Evolutionary conservation across 2,329 filamentous ascomycete species (phyloP).

Genomic region (Nemania sp.): DNA sequence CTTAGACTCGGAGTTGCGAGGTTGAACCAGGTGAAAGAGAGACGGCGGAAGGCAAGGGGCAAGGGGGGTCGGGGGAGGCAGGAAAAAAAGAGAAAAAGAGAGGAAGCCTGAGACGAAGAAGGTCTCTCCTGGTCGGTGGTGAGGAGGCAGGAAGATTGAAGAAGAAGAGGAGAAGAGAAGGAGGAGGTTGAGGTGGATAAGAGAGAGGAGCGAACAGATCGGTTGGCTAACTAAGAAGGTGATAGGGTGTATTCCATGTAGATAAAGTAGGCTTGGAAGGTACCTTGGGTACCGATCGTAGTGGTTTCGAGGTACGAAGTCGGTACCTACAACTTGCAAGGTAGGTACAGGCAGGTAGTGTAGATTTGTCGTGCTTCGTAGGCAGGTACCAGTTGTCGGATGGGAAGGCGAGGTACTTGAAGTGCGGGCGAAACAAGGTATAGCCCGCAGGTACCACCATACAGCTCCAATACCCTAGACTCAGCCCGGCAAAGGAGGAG

Average conservation of each 20-base stretch:
- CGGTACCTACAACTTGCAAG: too few relatives aligned
- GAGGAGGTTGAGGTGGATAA: conserved; percentile 33
- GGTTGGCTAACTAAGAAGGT: conserved; percentile 36
- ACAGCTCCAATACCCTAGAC: conserved; percentile 3
- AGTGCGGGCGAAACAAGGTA: conserved; percentile 1
- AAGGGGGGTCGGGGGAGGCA: conserved; percentile 28
- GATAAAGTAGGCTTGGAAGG: too few relatives aligned
- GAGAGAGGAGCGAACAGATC: conserved; percentile 39
- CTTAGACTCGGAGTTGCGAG: conserved; percentile 40
- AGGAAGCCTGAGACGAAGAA: conserved; percentile 28
- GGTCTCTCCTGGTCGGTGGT: conserved; percentile 25
- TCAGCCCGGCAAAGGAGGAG: conserved; percentile 21
- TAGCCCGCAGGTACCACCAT: background rate
- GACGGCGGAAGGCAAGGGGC: conserved; percentile 42
- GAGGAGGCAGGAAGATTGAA: conserved; percentile 32
- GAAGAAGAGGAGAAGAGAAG: conserved; percentile 31
- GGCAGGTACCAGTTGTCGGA: conserved; percentile 4
- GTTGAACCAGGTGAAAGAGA: conserved; percentile 43
- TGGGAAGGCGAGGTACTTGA: conserved; percentile 16
- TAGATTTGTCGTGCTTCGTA: conserved; percentile 2
- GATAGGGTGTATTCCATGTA: conserved; percentile 22
- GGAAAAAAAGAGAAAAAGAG: conserved; percentile 27
- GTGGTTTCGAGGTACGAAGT: too few relatives aligned
- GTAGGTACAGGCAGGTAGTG: too few relatives aligned
- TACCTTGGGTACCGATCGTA: conserved; percentile 26